Evolutionary conservation across 108 stramenopile genomes (phyloP), one percentile per base, ranked within the genome.

Genomic region (Cylindrotheca closterium): DNA sequence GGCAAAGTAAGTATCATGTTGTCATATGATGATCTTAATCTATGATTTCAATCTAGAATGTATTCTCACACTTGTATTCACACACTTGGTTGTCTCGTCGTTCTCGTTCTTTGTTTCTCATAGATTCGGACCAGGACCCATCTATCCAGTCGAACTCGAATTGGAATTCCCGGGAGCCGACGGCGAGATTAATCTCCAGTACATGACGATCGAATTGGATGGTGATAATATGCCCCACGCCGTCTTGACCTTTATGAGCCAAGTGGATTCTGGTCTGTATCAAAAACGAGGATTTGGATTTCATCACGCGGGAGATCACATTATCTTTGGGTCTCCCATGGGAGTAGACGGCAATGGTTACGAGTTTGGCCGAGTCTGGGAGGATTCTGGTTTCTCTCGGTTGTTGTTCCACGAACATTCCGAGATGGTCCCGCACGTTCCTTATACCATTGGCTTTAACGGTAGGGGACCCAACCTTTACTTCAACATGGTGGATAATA

Each of bases 401-500:
- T 23, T 60, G 22, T 47, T 47, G 45, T 87, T 84, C 52, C 80
- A 83, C 25, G 91, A 92, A 61, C 87, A 86, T 47, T 75, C 73
- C 25, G 30, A 52, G 15, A 42, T 55, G 0, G 86, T 71, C 58
- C 78, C 82, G 22, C 91, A 92, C 58, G 65, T 60, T 2, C 57
- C 74, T 49, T 87, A 81, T 59, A 89, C 87, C 10, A 55, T 88
- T 17, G 91, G 87, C 17, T 85, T 90, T 47, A 72, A 85, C 0
- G 80, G 81, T 2, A 67, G 71, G 12, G 90, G 91, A 18, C 89
- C 84, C 12, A 86, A 84, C 47, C 88, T 91, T 47, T 95, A 95
- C 63, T 75, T 95, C 68, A 87, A 84, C 49, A 81, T 71, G 29
- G 49, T 75, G 10, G 71, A 91, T 61, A 95, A 93, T 65, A 74